Conservation (phyloP, 306 rosid genomes). For the Castanea mollissima region DNA sequence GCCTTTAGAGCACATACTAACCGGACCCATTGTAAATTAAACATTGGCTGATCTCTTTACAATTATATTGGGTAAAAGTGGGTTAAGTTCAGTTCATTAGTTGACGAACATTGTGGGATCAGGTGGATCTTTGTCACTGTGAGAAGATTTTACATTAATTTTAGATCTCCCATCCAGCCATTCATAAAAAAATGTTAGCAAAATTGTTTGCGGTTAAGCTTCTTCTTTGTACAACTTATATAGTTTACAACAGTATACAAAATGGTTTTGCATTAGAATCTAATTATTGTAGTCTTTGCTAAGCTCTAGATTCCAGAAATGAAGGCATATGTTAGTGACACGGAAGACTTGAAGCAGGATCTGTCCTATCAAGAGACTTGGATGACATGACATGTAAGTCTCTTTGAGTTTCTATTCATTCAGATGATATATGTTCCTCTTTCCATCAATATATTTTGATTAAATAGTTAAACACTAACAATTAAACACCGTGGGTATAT, state of each 20-base stretch:
- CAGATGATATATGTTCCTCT: not conserved
- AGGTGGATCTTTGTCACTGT: not conserved
- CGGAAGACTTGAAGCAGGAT: slow-evolving; percentile 90
- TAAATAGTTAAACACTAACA: not conserved
- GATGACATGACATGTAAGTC: slow-evolving; percentile 94
- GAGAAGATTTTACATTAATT: not conserved
- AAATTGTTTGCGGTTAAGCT: not conserved
- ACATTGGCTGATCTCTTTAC: not conserved
- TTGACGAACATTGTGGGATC: not conserved
- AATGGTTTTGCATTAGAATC: slow-evolving; percentile 27
- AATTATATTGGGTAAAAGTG: not conserved
- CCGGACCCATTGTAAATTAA: not conserved
- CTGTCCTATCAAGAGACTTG: slow-evolving; percentile 89
- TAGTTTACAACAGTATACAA: slow-evolving; percentile 16
- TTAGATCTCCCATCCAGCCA: not conserved
- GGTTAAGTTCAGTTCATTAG: not conserved
- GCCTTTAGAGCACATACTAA: too few relatives aligned
- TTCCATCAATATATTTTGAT: not conserved
- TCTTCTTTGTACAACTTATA: not conserved
- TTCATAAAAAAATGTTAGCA: not conserved
- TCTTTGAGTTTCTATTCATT: slow-evolving; percentile 19
- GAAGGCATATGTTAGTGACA: slow-evolving; percentile 97
- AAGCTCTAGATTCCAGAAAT: slow-evolving; percentile 99
- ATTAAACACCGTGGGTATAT: too few relatives aligned
- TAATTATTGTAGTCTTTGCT: slow-evolving; percentile 62